Evolutionary conservation across 2,329 filamentous ascomycete species (phyloP), one percentile per base, ranked within the genome.

Genomic region (Calonectria leucothoes): DNA sequence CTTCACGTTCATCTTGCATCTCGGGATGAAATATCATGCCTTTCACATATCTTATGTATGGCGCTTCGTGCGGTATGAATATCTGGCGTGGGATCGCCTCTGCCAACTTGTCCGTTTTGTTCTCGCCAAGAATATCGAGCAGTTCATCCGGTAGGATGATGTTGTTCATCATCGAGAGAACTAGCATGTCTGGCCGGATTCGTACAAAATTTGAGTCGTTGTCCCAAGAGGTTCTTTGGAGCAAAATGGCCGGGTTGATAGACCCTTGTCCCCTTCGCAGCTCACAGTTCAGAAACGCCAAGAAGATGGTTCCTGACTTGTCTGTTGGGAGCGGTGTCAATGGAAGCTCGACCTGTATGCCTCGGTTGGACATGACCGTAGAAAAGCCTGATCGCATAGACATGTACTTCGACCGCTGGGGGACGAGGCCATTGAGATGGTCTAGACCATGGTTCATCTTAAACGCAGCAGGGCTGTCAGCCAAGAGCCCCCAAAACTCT

Each of bases 261-360:
- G 78, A 76, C 6, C 72, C 75, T 6, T 79, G 75, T 1, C 77
- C 79, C 8, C 74, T 70, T 29, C 80, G 74, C 17, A 82, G 74
- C 25, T 82, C 81, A 67, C 81, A 82, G 69, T 79, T 82, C 14
- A 82, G 63, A 33, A 81, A 78, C 6, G 78, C 81, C 7, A 82
- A 55, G 42, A 81, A 82, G 29, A 82, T 77, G 15, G 77, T 82
- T 2, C 73, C 76, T 0, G 81, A 82, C 17, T 65, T 70, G 63
- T 82, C 81, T 1, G 74, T 48, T 3, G 78, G 76, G n/a, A 81
- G 78, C n/a, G 79, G 81, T 7, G 80, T 77, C n/a, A 82, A 52
- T 1, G 78, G 73, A 5, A 82, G 76, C 31, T 81, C 79, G 1
- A 81, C 77, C 37, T 80, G 70, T 29, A 81, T 61, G 6, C 80